phyloP scores from a whole-genome alignment of 257 asterid genomes.

The Primulina eburnea region DNA sequence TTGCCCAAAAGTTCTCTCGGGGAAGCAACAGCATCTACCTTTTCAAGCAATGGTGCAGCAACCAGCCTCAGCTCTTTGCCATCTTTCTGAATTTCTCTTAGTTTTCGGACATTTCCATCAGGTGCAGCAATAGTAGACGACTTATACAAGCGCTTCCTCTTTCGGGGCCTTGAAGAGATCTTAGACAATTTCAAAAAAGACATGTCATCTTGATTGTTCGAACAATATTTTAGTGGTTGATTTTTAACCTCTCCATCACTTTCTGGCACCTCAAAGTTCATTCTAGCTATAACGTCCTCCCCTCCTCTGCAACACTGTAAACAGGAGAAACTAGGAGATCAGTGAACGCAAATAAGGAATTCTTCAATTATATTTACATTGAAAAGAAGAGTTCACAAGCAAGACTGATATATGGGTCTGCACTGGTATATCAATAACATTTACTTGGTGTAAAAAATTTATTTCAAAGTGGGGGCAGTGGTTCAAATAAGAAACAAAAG shows the following conservation, averaged over 20 bases:
- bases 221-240: conserved; percentile 27
- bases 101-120: conserved; percentile 36
- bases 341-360: conserved; percentile 17
- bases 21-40: conserved; percentile 74
- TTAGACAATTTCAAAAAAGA: conserved; percentile 36
- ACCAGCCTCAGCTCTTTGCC: conserved; percentile 34
- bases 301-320: conserved; percentile 45
- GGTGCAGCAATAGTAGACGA: conserved; percentile 46
- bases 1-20: conserved; percentile 49
- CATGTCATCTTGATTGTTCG: conserved; percentile 18
- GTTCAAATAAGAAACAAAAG: background rate
- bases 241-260: conserved; percentile 32
- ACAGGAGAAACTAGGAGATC: conserved; percentile 26
- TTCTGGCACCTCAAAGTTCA: conserved; percentile 29
- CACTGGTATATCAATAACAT: conserved; percentile 4
- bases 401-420: background rate
- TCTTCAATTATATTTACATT: background rate
- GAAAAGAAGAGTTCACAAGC: background rate
- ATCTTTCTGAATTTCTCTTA: conserved; percentile 47
- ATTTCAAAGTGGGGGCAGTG: conserved; percentile 27
- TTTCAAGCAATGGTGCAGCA: conserved; percentile 36
- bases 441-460: conserved; percentile 5
- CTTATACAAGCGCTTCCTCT: conserved; percentile 48
- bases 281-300: conserved; percentile 34
- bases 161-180: conserved; percentile 43